phyloP scores from a whole-genome alignment of 352 stramenopile species.

The Pythium sukuiense region DNA sequence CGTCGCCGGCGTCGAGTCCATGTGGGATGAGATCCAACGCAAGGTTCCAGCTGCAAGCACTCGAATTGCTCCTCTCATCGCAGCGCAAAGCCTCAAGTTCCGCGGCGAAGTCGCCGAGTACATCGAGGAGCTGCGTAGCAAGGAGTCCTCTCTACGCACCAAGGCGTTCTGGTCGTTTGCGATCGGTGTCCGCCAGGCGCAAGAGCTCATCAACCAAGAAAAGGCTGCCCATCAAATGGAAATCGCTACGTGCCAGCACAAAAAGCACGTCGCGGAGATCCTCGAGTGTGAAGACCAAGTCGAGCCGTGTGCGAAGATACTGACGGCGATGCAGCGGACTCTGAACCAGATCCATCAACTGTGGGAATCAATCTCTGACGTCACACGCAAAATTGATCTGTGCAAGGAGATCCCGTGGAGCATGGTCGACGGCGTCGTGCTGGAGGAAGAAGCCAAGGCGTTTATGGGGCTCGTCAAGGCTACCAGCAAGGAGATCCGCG shows the following conservation, averaged over 20 bases:
- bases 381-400: constrained; percentile 88
- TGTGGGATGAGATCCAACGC: constrained; percentile 62
- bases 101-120: constrained; percentile 83
- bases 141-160: constrained; percentile 48
- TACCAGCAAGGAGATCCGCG: constrained; percentile 85
- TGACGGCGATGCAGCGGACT: constrained; percentile 75
- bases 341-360: constrained; percentile 78
- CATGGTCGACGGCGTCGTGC: constrained; percentile 87
- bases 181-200: constrained; percentile 40
- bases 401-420: constrained; percentile 90
- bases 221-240: constrained; percentile 39
- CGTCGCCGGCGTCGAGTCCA: constrained; percentile 47
- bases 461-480: constrained; percentile 89
- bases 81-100: constrained; percentile 61
- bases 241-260: constrained; percentile 42
- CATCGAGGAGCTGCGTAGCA: constrained; percentile 65
- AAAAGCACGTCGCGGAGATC: constrained; percentile 89
- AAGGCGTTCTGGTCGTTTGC: constrained; percentile 69
- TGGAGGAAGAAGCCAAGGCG: constrained; percentile 93
- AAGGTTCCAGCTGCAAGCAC: constrained; percentile 65
- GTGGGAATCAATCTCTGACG: constrained; percentile 85
- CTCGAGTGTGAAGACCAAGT: constrained; percentile 92
- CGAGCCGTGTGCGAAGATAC: constrained; percentile 68
- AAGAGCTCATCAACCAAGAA: constrained; percentile 48
- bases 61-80: constrained; percentile 65